Base-by-base conservation (phyloP, 2,329 filamentous ascomycete species). In the Paecilomyces variotii region DNA sequence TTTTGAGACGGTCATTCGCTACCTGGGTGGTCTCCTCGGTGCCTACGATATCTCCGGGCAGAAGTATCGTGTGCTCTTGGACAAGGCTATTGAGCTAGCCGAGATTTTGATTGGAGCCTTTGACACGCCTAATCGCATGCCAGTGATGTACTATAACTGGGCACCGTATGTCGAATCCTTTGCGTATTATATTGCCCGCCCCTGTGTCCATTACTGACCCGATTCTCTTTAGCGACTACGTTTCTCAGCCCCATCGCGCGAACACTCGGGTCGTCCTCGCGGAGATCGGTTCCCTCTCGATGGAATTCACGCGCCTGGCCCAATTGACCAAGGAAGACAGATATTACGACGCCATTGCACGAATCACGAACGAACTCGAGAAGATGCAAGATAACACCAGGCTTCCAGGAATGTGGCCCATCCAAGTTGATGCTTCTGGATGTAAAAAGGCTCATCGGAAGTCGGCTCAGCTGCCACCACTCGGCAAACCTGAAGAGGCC, bases 61-160 rank as follows among this genome's bases (percentile, higher is more conserved):
- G 5, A 79, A 80, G 61, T 88, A 96, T 67, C 75, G 81, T 24
- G 79, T 88, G 26, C 79, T 96, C 10, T 79, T 95, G 32, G 83
- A 87, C 57, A 94, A 95, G 74, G 89, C 91, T 1, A 80, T 87
- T 35, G 87, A 93, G 73, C 82, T 94, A 27, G 91, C 85, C 45
- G 88, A 93, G 66, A 82, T 96, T 60, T 77, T 96, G 32, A 91
- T 92, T 78, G 86, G 87, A 56, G 83, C 88, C 3, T 96, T 96
- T 67, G 91, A 96, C 73, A 97, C 93, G 0, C 92, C 92, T 0
- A 97, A 97, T 72, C 86, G 91, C 65, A 95, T 97, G 90, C 92
- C 93, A 2, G 76, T 90, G 4, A 82, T 91, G 4, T 91, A 87
- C 73, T 95, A 93, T 74, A 78, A 82, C 62, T 96, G 89, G 90